Base-by-base conservation (phyloP, 345 rosid genomes). In the Garcia nutans region DNA sequence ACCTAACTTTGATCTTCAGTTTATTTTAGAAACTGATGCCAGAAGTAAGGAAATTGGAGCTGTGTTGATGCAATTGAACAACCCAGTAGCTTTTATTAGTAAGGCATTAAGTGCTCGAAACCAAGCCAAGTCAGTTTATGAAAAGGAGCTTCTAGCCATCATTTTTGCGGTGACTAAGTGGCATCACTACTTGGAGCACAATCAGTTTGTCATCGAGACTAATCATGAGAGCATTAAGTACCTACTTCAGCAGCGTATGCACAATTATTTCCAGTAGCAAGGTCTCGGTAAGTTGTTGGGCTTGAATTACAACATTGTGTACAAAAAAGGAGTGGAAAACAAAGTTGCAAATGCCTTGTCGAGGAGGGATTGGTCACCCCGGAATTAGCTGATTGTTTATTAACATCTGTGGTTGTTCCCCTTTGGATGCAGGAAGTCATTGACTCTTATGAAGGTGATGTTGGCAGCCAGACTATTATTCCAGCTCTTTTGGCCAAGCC, bases 321-420 rank as follows among this genome's bases (percentile, higher is more conserved):
- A 60, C 2, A 22, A 11, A 5, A n/a, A n/a, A n/a, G 37, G 37
- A 12, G 2, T 2, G 33, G 31, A 60, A 0, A 60, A 60, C 37
- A 22, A 2, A 37, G 65, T 22, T 0, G 65, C 37, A 0, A 37
- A 60, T 60, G 65, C 65, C 0, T 11, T 60, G 3, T n/a, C 65
- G 0, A n/a, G 65, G 0, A 10, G 23, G 0, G 17, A 13, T 12
- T 11, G 2, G 1, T n/a, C n/a, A 1, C 9, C 1, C 3, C 0
- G 1, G 55, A 11, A 0, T 19, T 1, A 0, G 37, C 4, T 33
- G 37, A 33, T 3, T 33, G 37, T 28, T 28, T 28, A 49, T 10
- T 49, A 3, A 28, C 10, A 1, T 45, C 1, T 6, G 49, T 45
- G 10, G 7, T 45, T 6, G 10, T 45, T 45, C 49, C 49, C 3